phyloP scores from a whole-genome alignment of 2,329 filamentous ascomycete genomes.

The Catunica adiposa region DNA sequence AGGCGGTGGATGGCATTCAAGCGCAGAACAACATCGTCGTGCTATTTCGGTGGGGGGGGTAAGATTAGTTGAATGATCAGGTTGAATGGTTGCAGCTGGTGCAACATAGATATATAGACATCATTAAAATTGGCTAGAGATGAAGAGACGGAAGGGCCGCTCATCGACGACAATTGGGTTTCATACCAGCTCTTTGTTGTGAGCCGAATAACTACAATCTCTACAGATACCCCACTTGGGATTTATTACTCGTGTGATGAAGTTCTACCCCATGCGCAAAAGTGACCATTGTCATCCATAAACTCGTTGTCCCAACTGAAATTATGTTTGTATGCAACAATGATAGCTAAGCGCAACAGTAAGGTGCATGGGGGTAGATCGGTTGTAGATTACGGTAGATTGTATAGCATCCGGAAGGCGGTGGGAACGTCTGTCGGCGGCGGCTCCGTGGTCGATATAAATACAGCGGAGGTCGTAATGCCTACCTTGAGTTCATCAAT shows the following conservation, averaged over 20 bases:
- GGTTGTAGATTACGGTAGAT: no score
- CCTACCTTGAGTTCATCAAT: conserved; percentile 97
- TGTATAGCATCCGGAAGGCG: background rate
- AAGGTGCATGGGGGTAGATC: no score
- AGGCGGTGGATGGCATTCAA: conserved; percentile 97
- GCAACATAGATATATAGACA: background rate
- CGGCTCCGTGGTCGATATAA: background rate
- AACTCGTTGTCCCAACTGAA: background rate
- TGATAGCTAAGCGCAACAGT: no score
- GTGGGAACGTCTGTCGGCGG: background rate
- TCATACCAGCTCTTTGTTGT: background rate
- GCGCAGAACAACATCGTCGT: conserved; percentile 94
- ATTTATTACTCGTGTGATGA: background rate
- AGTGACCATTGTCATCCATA: background rate
- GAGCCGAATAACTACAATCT: background rate
- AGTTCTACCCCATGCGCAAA: background rate
- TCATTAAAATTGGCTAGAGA: background rate
- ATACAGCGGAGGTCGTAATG: background rate
- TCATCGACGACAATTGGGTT: background rate
- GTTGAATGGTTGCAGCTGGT: no score
- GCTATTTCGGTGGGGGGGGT: conserved; percentile 38
- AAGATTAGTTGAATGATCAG: no score
- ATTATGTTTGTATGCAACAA: no score
- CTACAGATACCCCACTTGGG: background rate
- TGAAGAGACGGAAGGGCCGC: background rate